A percentile compares a stretch with the other conserved stretches of the same genome.
Evolutionary conservation across 305 asterid genomes (phyloP).

Genomic region (Rubia balearica): DNA sequence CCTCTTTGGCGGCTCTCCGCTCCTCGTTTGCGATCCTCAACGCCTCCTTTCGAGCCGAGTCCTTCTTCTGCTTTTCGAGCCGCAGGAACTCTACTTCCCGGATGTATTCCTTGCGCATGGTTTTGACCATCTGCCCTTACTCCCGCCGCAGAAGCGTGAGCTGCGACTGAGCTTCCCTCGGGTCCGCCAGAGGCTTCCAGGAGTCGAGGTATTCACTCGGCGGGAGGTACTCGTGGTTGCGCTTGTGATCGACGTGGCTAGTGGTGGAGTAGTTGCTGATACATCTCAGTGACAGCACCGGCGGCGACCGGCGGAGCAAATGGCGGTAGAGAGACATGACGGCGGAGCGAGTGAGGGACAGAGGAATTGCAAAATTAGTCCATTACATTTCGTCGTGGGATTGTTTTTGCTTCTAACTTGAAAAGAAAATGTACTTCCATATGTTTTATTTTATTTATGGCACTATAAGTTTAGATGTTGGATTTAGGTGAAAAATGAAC

Average conservation of each 20-base stretch:
- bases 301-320: slow-evolving; percentile 40
- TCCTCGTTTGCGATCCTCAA: slow-evolving; percentile 64
- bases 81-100: slow-evolving; percentile 66
- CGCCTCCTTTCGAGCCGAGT: slow-evolving; percentile 62
- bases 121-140: slow-evolving; percentile 54
- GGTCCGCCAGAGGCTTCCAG: slow-evolving; percentile 53
- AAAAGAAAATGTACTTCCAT: too few relatives aligned
- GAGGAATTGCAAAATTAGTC: neutral
- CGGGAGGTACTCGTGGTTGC: slow-evolving; percentile 45
- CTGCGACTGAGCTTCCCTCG: slow-evolving; percentile 57
- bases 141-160: slow-evolving; percentile 62
- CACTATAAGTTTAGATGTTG: too few relatives aligned
- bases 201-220: slow-evolving; percentile 49
- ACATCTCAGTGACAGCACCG: slow-evolving; percentile 7
- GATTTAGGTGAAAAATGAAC: too few relatives aligned
- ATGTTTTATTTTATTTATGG: too few relatives aligned
- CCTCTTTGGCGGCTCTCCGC: slow-evolving; percentile 58
- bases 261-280: slow-evolving; percentile 26
- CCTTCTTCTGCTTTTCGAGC: slow-evolving; percentile 59
- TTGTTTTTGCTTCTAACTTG: too few relatives aligned
- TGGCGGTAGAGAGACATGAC: slow-evolving; percentile 40
- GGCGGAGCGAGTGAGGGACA: neutral
- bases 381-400: too few relatives aligned
- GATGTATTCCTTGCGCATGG: slow-evolving; percentile 53
- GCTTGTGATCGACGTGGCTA: slow-evolving; percentile 25